phyloP scores from a whole-genome alignment of 352 stramenopile species.

The Globisporangium apiculatum region DNA sequence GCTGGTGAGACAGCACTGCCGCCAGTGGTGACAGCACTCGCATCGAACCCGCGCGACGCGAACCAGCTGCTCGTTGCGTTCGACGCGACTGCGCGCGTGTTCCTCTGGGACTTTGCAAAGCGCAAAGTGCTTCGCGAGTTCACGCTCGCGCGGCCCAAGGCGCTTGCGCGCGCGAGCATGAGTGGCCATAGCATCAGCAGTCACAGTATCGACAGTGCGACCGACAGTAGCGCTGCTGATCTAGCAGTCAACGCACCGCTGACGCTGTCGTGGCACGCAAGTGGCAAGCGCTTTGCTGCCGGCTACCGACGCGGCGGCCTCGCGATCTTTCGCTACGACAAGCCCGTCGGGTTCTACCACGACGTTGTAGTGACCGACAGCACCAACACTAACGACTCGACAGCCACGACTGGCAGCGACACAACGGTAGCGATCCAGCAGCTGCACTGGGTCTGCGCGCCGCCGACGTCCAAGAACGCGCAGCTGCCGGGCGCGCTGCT shows the following conservation, averaged over 20 bases:
- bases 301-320: slow-evolving; percentile 61
- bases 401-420: not conserved
- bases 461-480: slow-evolving; percentile 43
- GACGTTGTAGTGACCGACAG: slow-evolving; percentile 5
- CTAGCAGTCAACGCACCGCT: slow-evolving; percentile 34
- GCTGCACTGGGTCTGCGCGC: slow-evolving; percentile 58
- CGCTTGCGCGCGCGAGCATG: slow-evolving; percentile 5
- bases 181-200: not conserved
- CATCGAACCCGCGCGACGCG: slow-evolving; percentile 43
- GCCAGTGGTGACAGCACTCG: slow-evolving; percentile 40
- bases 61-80: slow-evolving; percentile 65
- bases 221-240: slow-evolving; percentile 6
- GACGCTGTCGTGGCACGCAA: slow-evolving; percentile 68
- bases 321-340: slow-evolving; percentile 52
- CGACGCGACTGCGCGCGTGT: slow-evolving; percentile 35
- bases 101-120: slow-evolving; percentile 66
- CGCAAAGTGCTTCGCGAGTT: slow-evolving; percentile 47
- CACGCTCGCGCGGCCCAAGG: slow-evolving; percentile 16
- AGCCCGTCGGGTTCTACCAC: slow-evolving; percentile 37
- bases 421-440: slow-evolving; percentile 22
- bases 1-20: slow-evolving; percentile 16
- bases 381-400: slow-evolving; percentile 1
- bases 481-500: slow-evolving; percentile 46
- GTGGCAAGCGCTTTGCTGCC: slow-evolving; percentile 66
- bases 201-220: not conserved